Base-by-base conservation (phyloP, 306 rosid species). In the Castanea mollissima region DNA sequence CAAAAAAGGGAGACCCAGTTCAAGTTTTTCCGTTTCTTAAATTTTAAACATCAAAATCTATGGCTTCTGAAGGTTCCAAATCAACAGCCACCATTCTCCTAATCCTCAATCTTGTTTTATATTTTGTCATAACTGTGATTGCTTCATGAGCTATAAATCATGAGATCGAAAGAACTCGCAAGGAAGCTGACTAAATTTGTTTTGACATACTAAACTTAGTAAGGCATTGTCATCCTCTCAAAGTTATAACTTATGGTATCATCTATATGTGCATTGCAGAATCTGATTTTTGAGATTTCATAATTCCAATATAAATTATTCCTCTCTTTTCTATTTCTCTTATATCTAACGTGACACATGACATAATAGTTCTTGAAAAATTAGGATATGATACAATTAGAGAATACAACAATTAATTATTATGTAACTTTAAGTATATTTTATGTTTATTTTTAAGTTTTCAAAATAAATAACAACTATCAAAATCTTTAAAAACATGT, bases 121-220 rank as follows among this genome's bases (percentile, higher is more conserved):
- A 90, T 74, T 87, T 93, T 85, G 67, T 93, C 74, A 85, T 93
- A 1, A 77, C 85, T 20, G 92, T 79, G 23, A 89, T 91, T 52
- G 92, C 99, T 56, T 82, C 97, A 35, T 93, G 99, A 98, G 97
- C 94, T 12, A 84, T 89, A 60, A 91, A 91, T 81, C 94, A 93
- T 74, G 98, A 91, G 41, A 89, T 95, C 75, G 78, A 90, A 79
- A 88, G 85, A 73, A 75, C 98, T 71, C 80, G 41, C 1, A 38
- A 92, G 90, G 81, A 3, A 82, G 98, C 97, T 95, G 79, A 67
- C 38, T 72, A 38, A 27, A 14, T n/a, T 41, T 8, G 35, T 8
- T 31, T 10, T 56, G 44, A 11, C 11, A 38, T 38, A 35, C 23
- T 1, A 67, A 19, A 34, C 72, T 67, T 34, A 38, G 71, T 7